Conservation (phyloP, 768 basidiomycete species). For the Clitopilus passeckerianus region DNA sequence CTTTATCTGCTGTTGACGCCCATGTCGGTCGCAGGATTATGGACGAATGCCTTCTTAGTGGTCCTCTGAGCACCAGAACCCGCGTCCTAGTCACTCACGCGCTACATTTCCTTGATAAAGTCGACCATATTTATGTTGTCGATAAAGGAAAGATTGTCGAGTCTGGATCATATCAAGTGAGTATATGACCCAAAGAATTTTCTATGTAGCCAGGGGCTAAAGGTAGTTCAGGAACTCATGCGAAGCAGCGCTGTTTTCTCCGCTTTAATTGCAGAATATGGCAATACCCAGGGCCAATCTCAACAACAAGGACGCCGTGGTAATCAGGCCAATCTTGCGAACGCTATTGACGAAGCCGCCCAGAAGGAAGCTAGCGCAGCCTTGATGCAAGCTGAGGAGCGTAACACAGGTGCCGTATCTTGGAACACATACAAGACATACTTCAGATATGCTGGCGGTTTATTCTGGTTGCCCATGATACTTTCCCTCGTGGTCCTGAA, state of each 20-base stretch:
- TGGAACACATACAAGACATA: constrained; percentile 47
- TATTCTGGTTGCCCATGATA: constrained; percentile 43
- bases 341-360: constrained; percentile 7
- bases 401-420: constrained; percentile 46
- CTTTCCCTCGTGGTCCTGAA: constrained; percentile 35
- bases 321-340: background rate
- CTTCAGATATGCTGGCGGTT: constrained; percentile 39
- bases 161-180: constrained; percentile 54
- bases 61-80: constrained; percentile 49
- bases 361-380: constrained; percentile 23
- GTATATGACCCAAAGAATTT: background rate
- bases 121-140: constrained; percentile 63
- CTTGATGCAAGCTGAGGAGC: constrained; percentile 54
- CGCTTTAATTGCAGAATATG: constrained; percentile 52
- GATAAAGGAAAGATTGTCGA: constrained; percentile 55
- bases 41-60: constrained; percentile 52
- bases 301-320: constrained; percentile 16
- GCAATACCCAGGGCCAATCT: constrained; percentile 31
- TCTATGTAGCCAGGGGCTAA: constrained; percentile 2
- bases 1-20: constrained; percentile 75
- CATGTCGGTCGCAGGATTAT: constrained; percentile 67
- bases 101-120: constrained; percentile 51
- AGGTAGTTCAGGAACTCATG: constrained; percentile 35
- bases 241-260: constrained; percentile 37
- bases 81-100: constrained; percentile 60